phyloP scores from a whole-genome alignment of 345 rosid genomes.

The Geranium rotundifolium region DNA sequence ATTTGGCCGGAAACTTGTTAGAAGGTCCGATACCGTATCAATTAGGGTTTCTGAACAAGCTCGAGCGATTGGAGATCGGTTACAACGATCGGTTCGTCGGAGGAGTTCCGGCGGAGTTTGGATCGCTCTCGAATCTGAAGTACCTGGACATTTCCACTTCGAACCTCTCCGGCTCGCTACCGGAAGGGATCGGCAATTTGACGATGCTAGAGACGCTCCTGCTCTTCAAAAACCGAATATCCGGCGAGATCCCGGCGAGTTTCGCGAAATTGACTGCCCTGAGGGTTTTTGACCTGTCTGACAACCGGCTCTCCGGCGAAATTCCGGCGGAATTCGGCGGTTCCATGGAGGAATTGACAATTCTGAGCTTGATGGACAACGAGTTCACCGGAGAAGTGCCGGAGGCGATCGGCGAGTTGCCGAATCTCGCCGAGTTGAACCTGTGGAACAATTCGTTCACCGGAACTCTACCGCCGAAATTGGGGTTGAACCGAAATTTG shows the following conservation, averaged over 20 bases:
- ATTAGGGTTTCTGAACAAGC: constrained; percentile 44
- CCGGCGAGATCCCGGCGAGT: constrained; percentile 63
- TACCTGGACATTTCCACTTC: constrained; percentile 58
- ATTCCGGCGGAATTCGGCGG: constrained; percentile 42
- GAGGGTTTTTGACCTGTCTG: constrained; percentile 52
- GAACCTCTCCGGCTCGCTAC: constrained; percentile 56
- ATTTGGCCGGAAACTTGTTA: constrained; percentile 64
- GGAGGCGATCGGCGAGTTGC: constrained; percentile 46
- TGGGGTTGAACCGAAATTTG: constrained; percentile 63
- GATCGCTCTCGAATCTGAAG: constrained; percentile 37
- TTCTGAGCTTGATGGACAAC: constrained; percentile 56
- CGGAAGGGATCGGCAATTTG: constrained; percentile 49
- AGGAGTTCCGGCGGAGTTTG: constrained; percentile 48
- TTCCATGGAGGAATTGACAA: constrained; percentile 38
- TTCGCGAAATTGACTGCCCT: constrained; percentile 38
- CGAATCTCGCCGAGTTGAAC: constrained; percentile 37
- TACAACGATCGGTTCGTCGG: constrained; percentile 49
- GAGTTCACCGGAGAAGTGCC: constrained; percentile 55
- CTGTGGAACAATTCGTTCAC: constrained; percentile 69
- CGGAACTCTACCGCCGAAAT: constrained; percentile 59
- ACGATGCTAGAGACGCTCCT: constrained; percentile 39
- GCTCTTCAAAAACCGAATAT: constrained; percentile 46
- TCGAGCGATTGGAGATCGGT: constrained; percentile 73
- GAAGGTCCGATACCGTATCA: constrained; percentile 53
- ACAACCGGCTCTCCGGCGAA: constrained; percentile 53